Base-by-base conservation (phyloP, 1,284 basidiomycete species). In the Inonotus hispidus region DNA sequence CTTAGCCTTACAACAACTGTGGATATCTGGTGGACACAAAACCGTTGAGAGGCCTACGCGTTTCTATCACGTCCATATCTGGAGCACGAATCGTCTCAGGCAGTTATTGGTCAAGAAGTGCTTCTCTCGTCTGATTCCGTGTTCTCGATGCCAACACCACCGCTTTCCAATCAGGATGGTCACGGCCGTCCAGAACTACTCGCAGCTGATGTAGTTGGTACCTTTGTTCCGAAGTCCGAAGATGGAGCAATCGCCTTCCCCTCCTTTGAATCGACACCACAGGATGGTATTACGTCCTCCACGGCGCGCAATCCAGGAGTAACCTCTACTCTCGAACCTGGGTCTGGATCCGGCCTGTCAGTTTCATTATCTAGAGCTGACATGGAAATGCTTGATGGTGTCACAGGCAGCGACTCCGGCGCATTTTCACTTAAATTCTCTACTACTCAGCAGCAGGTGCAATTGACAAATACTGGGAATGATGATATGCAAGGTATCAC, bases 401-500 rank as follows among this genome's bases (percentile, higher is more conserved):
- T 59, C 7, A 14, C 58, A 19, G 25, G 43, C n/a, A 38, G 25
- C 39, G 53, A 37, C 7, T 23, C 58, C 8, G 46, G 49, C 23
- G 35, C 50, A 10, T 56, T 59, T 27, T 32, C 57, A 14, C 13
- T 43, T 41, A n/a, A 19, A 27, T 57, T 55, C 45, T 39, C 56
- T 23, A 25, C 38, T 21, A 16, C 57, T 27, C 61, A 58, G 25
- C 61, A 62, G 29, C 61, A 60, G 37, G 32, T 52, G 29, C 62
- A 60, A 43, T 16, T 45, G 0, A 16, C 38, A 29, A 59, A 45
- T 50, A 10, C 56, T 46, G 45, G 27, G 14, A 59, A 52, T 62
- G 63, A 64, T 27, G 63, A 60, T 21, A 64, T 64, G 63, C 63
- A 64, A 49, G 63, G 63, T n/a, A 53, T 64, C 39, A 27, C 49